Evolutionary conservation across 2,329 filamentous ascomycete species (phyloP), one percentile per base, ranked within the genome.

Genomic region (Onygena corvina): DNA sequence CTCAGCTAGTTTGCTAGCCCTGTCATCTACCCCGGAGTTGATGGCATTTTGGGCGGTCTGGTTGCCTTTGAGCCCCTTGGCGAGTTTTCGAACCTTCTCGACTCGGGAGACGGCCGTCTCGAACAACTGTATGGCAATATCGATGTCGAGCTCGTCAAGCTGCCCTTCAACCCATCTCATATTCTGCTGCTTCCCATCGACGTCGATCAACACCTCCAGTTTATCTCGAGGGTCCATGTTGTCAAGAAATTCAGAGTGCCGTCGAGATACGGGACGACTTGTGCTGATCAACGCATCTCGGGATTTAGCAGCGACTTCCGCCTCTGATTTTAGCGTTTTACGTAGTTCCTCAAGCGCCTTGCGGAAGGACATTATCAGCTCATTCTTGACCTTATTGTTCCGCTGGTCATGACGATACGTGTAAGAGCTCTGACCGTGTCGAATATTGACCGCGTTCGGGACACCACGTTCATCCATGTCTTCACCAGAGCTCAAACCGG

Each of bases 161-260:
- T 96, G 87, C 47, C 81, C 80, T 64, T 98, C 92, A 0, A 98
- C 87, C 87, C 87, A 95, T 48, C 90, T 84, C 42, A 98, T 76
- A 62, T 92, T 95, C 63, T 96, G 87, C 65, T 95, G 89, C 60
- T 94, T 94, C 45, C 92, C 92, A 60, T 96, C 92, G 11, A 94
- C 86, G 59, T 98, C 92, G 57, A 98, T 89, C 49, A 94, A 77
- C 69, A 94, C 84, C 53, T 74, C 78, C 14, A 71, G 70, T 33
- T 72, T 71, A 63, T 93, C 86, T 61, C 87, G 87, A 58, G 84
- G 80, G 54, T 82, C 87, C 7, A 88, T 68, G 5, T 79, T 83
- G 61, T 92, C 86, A 11, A 94, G 75, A 2, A 92, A 71, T 51
- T 90, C 85, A 0, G 84, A 80, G 65, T 89, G 88, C 60, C 86